Percentiles rank a stretch among this genome's conserved stretches.
phyloP scores from a whole-genome alignment of 768 basidiomycete genomes.

The Floccularia luteovirens region DNA sequence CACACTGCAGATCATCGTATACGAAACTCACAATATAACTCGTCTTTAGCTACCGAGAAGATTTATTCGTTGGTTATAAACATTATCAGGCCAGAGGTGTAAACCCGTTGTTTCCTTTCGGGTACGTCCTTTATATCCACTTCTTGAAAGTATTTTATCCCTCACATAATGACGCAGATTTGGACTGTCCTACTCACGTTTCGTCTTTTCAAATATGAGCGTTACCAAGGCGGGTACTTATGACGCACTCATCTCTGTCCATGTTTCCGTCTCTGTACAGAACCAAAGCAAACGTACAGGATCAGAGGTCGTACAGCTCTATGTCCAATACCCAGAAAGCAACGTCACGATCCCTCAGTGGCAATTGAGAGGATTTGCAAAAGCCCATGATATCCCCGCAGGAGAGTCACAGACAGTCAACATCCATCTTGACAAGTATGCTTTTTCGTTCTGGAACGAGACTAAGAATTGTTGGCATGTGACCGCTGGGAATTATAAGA shows the following conservation, averaged over 20 bases:
- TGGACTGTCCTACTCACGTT: constrained; percentile 73
- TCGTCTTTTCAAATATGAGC: constrained; percentile 40
- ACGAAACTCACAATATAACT: not conserved
- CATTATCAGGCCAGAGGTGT: constrained; percentile 49
- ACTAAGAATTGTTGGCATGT: constrained; percentile 37
- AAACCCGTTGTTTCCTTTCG: constrained; percentile 59
- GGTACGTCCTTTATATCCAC: constrained; percentile 22
- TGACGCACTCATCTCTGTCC: constrained; percentile 21
- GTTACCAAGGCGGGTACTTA: constrained; percentile 20
- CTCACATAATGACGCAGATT: constrained; percentile 27
- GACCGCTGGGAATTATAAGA: constrained; percentile 38
- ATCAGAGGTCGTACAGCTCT: constrained; percentile 62
- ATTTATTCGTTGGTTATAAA: constrained; percentile 66
- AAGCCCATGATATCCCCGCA: constrained; percentile 43
- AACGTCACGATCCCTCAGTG: constrained; percentile 46
- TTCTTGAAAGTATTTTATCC: constrained; percentile 2
- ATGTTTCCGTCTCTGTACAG: constrained; percentile 38
- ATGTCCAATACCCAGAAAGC: constrained; percentile 44
- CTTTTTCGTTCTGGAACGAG: constrained; percentile 61
- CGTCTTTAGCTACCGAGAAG: constrained; percentile 40
- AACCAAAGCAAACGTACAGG: constrained; percentile 50
- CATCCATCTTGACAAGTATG: constrained; percentile 55
- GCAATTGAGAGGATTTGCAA: constrained; percentile 61
- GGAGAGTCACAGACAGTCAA: constrained; percentile 30
- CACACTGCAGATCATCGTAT: not conserved